Evolutionary conservation across 2,329 filamentous ascomycete species (phyloP).

Genomic region (Phaeophleospora eucalypticola): DNA sequence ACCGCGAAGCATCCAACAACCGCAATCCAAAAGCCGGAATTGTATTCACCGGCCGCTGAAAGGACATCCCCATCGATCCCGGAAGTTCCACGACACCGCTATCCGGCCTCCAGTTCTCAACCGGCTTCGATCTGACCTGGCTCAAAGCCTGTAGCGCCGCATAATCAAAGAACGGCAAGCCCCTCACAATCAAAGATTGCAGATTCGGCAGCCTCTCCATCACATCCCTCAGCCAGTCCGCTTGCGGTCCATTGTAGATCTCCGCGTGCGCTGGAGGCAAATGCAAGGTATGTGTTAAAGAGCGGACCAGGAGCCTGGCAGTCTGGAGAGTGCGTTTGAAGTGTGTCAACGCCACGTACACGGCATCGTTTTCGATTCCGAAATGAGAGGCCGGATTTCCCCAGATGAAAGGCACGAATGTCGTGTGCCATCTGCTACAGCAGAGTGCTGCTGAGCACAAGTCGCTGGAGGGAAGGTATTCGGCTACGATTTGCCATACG

Average conservation of each 20-base stretch:
- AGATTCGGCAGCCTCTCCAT: constrained; percentile 55
- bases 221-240: constrained; percentile 57
- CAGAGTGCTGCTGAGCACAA: constrained; percentile 55
- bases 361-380: constrained; percentile 55
- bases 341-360: constrained; percentile 57
- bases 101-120: constrained; percentile 19
- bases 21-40: constrained; percentile 46
- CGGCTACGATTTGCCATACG: constrained; percentile 53
- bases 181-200: constrained; percentile 57
- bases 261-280: constrained; percentile 58
- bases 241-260: constrained; percentile 56
- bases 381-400: constrained; percentile 61
- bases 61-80: constrained; percentile 25
- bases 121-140: constrained; percentile 26
- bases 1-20: constrained; percentile 53
- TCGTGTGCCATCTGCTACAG: constrained; percentile 53
- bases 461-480: constrained; percentile 53
- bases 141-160: constrained; percentile 49
- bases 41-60: constrained; percentile 12
- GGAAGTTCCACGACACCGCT: constrained; percentile 30
- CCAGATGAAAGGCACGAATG: constrained; percentile 59
- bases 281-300: constrained; percentile 58
- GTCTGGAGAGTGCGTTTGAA: constrained; percentile 56
- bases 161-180: constrained; percentile 60
- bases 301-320: constrained; percentile 50